These are phyloP conservation scores for Rosellinia necatrix DNA, from an alignment of 2,329 filamentous ascomycete genomes.

Conservation along the genomic window DNA sequence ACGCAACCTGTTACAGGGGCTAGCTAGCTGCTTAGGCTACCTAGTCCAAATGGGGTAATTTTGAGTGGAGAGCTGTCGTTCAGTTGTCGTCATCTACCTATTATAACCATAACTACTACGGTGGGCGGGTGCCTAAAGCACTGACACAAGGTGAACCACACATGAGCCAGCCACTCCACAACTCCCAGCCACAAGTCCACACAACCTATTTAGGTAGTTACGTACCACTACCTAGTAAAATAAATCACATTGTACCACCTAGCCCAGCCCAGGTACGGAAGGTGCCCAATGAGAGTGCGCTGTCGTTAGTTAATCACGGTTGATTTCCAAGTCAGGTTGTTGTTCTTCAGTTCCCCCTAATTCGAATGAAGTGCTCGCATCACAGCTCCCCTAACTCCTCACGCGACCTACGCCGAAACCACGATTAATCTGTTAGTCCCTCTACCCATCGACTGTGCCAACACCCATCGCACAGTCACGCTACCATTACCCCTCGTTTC, in stretches of 20 bases:
- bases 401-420: conserved; percentile 17
- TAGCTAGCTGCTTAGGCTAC: not conserved
- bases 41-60: too few species aligned
- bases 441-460: conserved; percentile 54
- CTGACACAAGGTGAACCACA: too few species aligned
- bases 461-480: conserved; percentile 55
- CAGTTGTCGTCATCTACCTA: conserved; percentile 5
- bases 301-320: conserved; percentile 14
- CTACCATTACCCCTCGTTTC: conserved; percentile 38
- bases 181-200: too few species aligned
- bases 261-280: too few species aligned
- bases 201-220: too few species aligned
- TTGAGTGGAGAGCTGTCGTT: too few species aligned
- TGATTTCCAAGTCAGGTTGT: conserved; percentile 2
- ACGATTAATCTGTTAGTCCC: not conserved
- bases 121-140: too few species aligned
- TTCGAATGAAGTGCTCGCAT: conserved; percentile 15
- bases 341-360: not conserved
- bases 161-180: too few species aligned
- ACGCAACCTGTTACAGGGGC: not conserved
- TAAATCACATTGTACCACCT: too few species aligned
- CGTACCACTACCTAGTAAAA: too few species aligned
- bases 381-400: conserved; percentile 2
- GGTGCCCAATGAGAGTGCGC: too few species aligned
- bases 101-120: too few species aligned